These are phyloP conservation scores for Boletus subparvulus DNA, from an alignment of 768 basidiomycete genomes.

Conservation along the genomic window DNA sequence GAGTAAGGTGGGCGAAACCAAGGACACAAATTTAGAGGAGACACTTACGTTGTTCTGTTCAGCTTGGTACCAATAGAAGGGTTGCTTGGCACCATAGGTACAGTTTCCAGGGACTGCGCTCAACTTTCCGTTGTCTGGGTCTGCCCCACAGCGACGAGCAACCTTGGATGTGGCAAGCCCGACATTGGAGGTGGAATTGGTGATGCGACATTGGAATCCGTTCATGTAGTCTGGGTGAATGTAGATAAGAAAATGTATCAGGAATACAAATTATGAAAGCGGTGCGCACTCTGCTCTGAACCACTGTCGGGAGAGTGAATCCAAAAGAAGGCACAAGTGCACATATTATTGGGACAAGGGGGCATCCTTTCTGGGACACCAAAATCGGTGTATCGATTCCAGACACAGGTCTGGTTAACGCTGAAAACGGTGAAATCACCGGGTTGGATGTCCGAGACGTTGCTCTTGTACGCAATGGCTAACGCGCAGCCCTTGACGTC, in stretches of 20 bases:
- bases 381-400: slow-evolving; percentile 68
- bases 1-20: neutral
- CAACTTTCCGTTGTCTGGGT: slow-evolving; percentile 46
- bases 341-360: slow-evolving; percentile 59
- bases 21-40: neutral
- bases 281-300: slow-evolving; percentile 56
- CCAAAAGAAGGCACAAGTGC: slow-evolving; percentile 75
- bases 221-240: slow-evolving; percentile 62
- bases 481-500: slow-evolving; percentile 66
- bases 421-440: slow-evolving; percentile 73
- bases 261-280: neutral
- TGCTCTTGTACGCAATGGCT: slow-evolving; percentile 73
- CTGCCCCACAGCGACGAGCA: slow-evolving; percentile 64
- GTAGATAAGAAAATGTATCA: neutral
- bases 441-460: slow-evolving; percentile 56
- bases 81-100: slow-evolving; percentile 70
- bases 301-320: slow-evolving; percentile 62
- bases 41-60: slow-evolving; percentile 59
- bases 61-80: slow-evolving; percentile 67
- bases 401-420: slow-evolving; percentile 75
- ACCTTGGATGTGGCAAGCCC: slow-evolving; percentile 55
- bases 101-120: slow-evolving; percentile 57
- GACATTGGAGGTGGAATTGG: slow-evolving; percentile 49
- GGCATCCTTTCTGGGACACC: slow-evolving; percentile 67
- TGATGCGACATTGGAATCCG: slow-evolving; percentile 67